A percentile compares a stretch with the other conserved stretches of the same genome.
These are phyloP conservation scores for Serendipita sp. DNA, from an alignment of 768 basidiomycete genomes.

Conservation along the genomic window DNA sequence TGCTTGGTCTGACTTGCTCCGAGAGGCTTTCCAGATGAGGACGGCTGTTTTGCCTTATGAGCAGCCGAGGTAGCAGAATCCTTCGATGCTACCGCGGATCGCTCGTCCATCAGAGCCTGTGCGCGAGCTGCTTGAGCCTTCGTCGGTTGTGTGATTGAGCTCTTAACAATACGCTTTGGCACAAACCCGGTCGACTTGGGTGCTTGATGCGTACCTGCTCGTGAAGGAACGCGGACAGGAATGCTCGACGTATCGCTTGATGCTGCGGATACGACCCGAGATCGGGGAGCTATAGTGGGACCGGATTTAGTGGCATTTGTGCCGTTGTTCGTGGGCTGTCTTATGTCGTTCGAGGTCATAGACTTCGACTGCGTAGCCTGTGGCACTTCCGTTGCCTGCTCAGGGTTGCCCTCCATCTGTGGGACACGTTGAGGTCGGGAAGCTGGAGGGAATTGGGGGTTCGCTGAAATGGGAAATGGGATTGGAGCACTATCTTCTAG, in stretches of 20 bases:
- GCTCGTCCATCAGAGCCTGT: background rate
- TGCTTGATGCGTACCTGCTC: background rate
- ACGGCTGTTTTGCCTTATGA: background rate
- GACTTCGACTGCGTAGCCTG: background rate
- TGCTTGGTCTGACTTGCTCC: too few relatives aligned
- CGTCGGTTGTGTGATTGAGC: constrained; percentile 1
- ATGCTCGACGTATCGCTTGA: background rate
- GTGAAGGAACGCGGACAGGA: background rate
- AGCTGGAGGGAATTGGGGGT: background rate
- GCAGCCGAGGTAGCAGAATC: background rate
- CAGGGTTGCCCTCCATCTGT: background rate
- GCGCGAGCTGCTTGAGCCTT: constrained; percentile 1
- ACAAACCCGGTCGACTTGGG: background rate
- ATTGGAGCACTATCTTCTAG: background rate
- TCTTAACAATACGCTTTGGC: background rate
- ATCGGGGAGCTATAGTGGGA: background rate
- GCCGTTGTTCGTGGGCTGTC: background rate
- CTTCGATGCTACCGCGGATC: background rate
- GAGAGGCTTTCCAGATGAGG: too few relatives aligned
- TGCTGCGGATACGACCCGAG: background rate
- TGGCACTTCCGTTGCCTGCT: background rate
- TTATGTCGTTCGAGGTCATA: background rate
- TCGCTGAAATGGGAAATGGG: background rate
- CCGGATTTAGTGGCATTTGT: background rate
- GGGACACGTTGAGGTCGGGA: background rate